phyloP scores from a whole-genome alignment of 1,284 basidiomycete genomes.

The Volvariella volvacea region DNA sequence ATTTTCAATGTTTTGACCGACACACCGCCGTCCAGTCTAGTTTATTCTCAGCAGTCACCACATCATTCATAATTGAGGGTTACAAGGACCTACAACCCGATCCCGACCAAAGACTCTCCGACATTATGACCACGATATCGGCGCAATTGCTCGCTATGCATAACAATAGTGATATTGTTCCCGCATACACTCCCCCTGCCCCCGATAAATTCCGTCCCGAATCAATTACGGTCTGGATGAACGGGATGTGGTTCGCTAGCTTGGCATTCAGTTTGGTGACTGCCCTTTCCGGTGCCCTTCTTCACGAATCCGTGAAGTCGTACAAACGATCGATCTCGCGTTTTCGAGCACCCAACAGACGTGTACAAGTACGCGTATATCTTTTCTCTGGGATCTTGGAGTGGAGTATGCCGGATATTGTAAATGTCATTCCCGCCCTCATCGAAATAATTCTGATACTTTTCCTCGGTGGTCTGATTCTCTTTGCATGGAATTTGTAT shows the following conservation, averaged over 20 bases:
- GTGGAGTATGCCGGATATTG: slow-evolving; percentile 28
- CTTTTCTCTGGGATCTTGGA: slow-evolving; percentile 25
- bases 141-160: too few relatives aligned
- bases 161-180: too few relatives aligned
- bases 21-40: too few relatives aligned
- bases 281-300: slow-evolving; percentile 25
- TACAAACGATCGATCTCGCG: background rate
- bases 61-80: too few relatives aligned
- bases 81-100: too few relatives aligned
- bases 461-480: slow-evolving; percentile 32
- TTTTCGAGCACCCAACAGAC: slow-evolving; percentile 26
- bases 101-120: too few relatives aligned
- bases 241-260: slow-evolving; percentile 29
- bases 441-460: slow-evolving; percentile 33
- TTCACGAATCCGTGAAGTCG: slow-evolving; percentile 26
- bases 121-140: too few relatives aligned
- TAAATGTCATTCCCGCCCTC: slow-evolving; percentile 30
- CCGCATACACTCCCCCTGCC: too few relatives aligned
- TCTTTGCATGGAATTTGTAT: slow-evolving; percentile 28
- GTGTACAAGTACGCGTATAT: slow-evolving; percentile 29
- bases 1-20: too few relatives aligned
- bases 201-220: too few relatives aligned
- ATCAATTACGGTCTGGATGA: too few relatives aligned
- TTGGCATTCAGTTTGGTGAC: slow-evolving; percentile 22
- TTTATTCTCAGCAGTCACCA: too few relatives aligned